These are phyloP conservation scores for Osmanthus fragrans DNA, from an alignment of 257 asterid genomes.

Conservation along the genomic window DNA sequence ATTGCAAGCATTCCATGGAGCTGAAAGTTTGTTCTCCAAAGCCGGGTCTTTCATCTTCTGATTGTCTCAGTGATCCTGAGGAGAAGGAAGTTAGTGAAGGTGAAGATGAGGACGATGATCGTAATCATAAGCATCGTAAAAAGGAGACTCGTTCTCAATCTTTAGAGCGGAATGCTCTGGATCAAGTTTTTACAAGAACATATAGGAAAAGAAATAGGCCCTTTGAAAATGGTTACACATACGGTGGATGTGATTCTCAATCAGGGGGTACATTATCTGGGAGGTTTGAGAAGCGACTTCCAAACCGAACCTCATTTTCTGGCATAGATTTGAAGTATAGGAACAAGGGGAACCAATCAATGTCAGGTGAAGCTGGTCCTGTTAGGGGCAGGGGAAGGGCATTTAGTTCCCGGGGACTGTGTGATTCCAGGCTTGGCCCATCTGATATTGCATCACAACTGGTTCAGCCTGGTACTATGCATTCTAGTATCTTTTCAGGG, in stretches of 20 bases:
- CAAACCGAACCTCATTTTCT: constrained; percentile 53
- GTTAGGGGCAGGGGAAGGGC: constrained; percentile 81
- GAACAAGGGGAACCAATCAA: constrained; percentile 52
- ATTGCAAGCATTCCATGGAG: constrained; percentile 55
- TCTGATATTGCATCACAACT: constrained; percentile 69
- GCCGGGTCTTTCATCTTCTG: constrained; percentile 64
- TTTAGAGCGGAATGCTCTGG: constrained; percentile 63
- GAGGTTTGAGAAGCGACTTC: constrained; percentile 65
- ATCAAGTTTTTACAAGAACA: constrained; percentile 59
- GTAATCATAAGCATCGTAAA: constrained; percentile 95
- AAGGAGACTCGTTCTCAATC: constrained; percentile 71
- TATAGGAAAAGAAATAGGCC: constrained; percentile 72
- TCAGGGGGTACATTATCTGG: constrained; percentile 47
- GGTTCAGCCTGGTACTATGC: constrained; percentile 65
- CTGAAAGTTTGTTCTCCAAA: constrained; percentile 67
- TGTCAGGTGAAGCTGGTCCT: constrained; percentile 54
- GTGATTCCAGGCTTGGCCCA: constrained; percentile 71
- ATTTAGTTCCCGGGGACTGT: constrained; percentile 61
- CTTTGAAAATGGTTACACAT: constrained; percentile 72
- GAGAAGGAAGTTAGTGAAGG: constrained; percentile 91
- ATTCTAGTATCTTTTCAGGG: constrained; percentile 66
- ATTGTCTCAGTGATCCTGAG: constrained; percentile 68
- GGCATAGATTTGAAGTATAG: constrained; percentile 62
- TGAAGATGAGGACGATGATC: constrained; percentile 96
- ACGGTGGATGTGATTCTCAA: constrained; percentile 64